A percentile compares a stretch with the other conserved stretches of the same genome.
Evolutionary conservation across 2,329 filamentous ascomycete species (phyloP).

Genomic region (Fusarium sp.): DNA sequence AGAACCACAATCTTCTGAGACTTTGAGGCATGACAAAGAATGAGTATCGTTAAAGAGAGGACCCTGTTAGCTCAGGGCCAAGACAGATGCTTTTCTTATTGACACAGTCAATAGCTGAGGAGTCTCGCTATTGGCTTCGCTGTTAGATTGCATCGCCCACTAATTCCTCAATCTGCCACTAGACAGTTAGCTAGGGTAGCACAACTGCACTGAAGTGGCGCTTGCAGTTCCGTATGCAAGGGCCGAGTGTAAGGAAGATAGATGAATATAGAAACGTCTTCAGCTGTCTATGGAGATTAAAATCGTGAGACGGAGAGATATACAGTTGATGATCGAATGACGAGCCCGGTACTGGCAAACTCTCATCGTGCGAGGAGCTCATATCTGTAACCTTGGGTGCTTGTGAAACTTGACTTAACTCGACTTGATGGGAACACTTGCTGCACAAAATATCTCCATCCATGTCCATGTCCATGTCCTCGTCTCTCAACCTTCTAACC

Average conservation of each 20-base stretch:
- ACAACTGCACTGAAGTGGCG: conserved; percentile 29
- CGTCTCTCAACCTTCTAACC: conserved; percentile 5
- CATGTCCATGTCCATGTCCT: not conserved
- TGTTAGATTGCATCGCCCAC: not conserved
- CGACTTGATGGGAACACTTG: not conserved
- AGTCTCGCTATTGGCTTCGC: not conserved
- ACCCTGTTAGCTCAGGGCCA: not conserved
- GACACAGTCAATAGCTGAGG: not conserved
- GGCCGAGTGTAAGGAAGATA: conserved; percentile 1
- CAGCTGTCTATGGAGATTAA: not conserved
- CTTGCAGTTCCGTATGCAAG: conserved; percentile 33
- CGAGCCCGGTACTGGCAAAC: not conserved
- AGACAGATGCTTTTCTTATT: not conserved
- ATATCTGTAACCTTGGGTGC: not conserved
- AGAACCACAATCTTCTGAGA: conserved; percentile 1
- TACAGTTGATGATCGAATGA: not conserved
- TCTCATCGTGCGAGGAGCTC: conserved; percentile 2
- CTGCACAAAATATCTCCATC: conserved; percentile 7
- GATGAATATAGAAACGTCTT: not conserved
- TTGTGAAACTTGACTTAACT: conserved; percentile 10
- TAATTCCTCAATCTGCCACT: conserved; percentile 6
- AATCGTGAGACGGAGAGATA: not conserved
- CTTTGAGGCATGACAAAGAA: not conserved
- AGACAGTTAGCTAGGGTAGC: conserved; percentile 16
- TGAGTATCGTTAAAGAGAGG: not conserved